Percentiles rank a stretch among this genome's conserved stretches.
phyloP scores from a whole-genome alignment of 441 rosid genomes.

The Capsella rubella region DNA sequence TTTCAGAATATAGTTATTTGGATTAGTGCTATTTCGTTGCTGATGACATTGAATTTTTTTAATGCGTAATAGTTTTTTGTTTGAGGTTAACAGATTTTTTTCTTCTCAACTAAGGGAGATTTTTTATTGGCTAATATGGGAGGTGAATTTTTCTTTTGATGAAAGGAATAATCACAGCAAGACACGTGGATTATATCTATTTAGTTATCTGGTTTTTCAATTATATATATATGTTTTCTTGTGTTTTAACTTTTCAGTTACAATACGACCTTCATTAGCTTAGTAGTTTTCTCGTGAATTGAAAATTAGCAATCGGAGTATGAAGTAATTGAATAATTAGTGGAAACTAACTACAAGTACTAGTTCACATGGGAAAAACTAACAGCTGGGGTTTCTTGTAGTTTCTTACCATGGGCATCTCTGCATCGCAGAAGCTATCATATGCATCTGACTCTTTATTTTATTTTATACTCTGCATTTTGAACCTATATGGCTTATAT shows the following conservation, averaged over 20 bases:
- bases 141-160: not conserved
- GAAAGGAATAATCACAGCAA: not conserved
- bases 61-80: too few species aligned
- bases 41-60: not conserved
- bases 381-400: slow-evolving; percentile 38
- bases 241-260: not conserved
- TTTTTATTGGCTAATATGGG: not conserved
- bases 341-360: too few species aligned
- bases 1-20: not conserved
- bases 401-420: slow-evolving; percentile 45
- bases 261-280: not conserved
- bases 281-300: slow-evolving; percentile 17
- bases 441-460: slow-evolving; percentile 41
- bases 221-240: not conserved
- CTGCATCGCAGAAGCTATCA: slow-evolving; percentile 36
- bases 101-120: not conserved
- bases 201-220: not conserved
- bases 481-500: slow-evolving; percentile 24
- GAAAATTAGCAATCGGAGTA: slow-evolving; percentile 17
- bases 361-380: slow-evolving; percentile 35
- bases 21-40: not conserved
- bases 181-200: not conserved
- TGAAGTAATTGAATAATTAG: slow-evolving; percentile 12
- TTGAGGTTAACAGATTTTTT: not conserved
- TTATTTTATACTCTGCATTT: slow-evolving; percentile 3